Conservation (phyloP, 1,284 basidiomycete species). For the Sanghuangporus baumii region DNA sequence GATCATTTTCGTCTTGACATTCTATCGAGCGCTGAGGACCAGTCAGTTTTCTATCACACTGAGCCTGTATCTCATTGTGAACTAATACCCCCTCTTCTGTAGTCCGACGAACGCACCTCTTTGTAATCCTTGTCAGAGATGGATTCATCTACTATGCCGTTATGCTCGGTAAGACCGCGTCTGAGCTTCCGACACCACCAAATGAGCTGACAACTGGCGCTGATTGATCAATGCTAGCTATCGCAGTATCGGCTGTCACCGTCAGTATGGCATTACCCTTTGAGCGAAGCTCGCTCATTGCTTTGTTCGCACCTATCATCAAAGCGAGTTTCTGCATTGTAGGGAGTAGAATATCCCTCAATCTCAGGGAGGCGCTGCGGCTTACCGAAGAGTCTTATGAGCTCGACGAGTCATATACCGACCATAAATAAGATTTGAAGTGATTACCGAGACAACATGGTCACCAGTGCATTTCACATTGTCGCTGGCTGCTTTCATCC, state of each 20-base stretch:
- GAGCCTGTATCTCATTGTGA: background rate
- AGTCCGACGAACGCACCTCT: conserved; percentile 6
- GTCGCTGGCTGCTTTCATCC: too few relatives aligned
- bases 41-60: background rate
- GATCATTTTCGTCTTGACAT: conserved; percentile 10
- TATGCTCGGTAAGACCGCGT: conserved; percentile 1
- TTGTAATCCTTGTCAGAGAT: conserved; percentile 10
- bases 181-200: background rate
- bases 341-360: conserved; percentile 6
- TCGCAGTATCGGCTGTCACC: background rate
- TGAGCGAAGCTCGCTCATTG: background rate
- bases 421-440: background rate
- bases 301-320: conserved; percentile 1
- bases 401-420: background rate
- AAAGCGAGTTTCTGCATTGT: conserved; percentile 9
- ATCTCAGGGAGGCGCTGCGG: conserved; percentile 3
- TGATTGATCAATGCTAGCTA: background rate
- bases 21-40: conserved; percentile 6
- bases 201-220: background rate
- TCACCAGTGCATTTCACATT: too few relatives aligned
- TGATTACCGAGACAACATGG: too few relatives aligned
- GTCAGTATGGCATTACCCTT: background rate
- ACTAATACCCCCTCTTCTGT: background rate
- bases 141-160: conserved; percentile 15
- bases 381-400: background rate